Evolutionary conservation across 345 rosid genomes (phyloP), one percentile per base, ranked within the genome.

Genomic region (Nephelium lappaceum): DNA sequence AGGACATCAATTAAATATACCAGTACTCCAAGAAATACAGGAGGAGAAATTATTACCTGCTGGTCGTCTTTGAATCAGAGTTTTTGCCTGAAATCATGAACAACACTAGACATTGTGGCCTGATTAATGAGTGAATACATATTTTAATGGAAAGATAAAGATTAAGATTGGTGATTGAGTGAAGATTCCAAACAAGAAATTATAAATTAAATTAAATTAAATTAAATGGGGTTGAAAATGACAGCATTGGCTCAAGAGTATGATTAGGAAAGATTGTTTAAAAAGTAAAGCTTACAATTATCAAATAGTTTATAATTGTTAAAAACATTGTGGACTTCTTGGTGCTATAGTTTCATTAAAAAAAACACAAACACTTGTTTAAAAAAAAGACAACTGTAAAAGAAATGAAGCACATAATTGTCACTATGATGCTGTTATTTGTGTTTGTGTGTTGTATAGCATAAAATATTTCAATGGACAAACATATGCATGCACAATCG

Each of bases 181-280:
- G 73, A 79, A 74, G 85, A 77, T 60, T 73, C 81, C 78, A 73
- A 62, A 81, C 76, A 68, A 68, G 82, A 73, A 14, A 41, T 58
- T 6, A 11, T 19, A 42, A 75, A 57, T 64, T 39, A 76, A 55
- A 57, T 71, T 10, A 53, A 72, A 57, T 57, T 53, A 76, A 47
- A 45, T 68, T 61, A 67, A 61, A 70, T n/a, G 66, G 49, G 18
- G 25, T 16, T 74, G 77, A 67, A n/a, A 45, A 72, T 24, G 77
- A 76, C 73, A 55, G 67, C 43, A 55, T 47, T 76, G 73, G 57
- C 36, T 41, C 45, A 49, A 43, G 49, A 5, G 57, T 25, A 10
- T 57, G 62, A 18, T 21, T 42, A 73, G 23, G 14, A 41, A 9
- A 5, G 2, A 74, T 1, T 39, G 14, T 74, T 74, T 27, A 39